Conservation (phyloP, 176 grass and related monocot genomes). For the Elaeis guineensis region DNA sequence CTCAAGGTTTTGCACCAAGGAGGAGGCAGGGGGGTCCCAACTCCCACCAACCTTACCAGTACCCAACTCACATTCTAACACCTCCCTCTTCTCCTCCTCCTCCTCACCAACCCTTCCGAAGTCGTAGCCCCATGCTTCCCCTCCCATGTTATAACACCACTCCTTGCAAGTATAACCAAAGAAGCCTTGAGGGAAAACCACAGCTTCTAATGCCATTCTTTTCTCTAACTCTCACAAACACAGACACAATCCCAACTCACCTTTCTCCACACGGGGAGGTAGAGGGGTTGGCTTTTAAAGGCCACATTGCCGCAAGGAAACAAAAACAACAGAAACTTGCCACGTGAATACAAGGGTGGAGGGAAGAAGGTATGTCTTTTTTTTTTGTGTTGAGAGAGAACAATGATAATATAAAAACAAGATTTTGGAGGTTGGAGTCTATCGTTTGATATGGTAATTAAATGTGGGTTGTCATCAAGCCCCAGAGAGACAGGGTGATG, state of each 20-base stretch:
- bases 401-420: too few relatives aligned
- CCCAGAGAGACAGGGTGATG: too few relatives aligned
- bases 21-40: slow-evolving; percentile 30
- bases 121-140: slow-evolving; percentile 8
- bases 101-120: not conserved
- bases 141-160: slow-evolving; percentile 22
- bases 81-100: not conserved
- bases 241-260: not conserved
- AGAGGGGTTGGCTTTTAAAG: slow-evolving; percentile 17
- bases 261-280: not conserved
- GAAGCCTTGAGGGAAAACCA: slow-evolving; percentile 59
- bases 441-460: too few relatives aligned
- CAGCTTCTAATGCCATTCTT: slow-evolving; percentile 81
- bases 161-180: slow-evolving; percentile 36
- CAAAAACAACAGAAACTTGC: not conserved
- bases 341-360: slow-evolving; percentile 9
- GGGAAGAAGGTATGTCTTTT: not conserved
- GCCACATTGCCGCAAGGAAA: not conserved
- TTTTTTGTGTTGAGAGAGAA: too few relatives aligned
- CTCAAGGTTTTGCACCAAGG: slow-evolving; percentile 22
- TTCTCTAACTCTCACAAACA: not conserved
- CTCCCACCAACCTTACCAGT: slow-evolving; percentile 11
- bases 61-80: slow-evolving; percentile 1
- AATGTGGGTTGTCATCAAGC: too few relatives aligned
- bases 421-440: too few relatives aligned